Evolutionary conservation across 306 rosid species (phyloP).

Genomic region (Casuarina glauca): DNA sequence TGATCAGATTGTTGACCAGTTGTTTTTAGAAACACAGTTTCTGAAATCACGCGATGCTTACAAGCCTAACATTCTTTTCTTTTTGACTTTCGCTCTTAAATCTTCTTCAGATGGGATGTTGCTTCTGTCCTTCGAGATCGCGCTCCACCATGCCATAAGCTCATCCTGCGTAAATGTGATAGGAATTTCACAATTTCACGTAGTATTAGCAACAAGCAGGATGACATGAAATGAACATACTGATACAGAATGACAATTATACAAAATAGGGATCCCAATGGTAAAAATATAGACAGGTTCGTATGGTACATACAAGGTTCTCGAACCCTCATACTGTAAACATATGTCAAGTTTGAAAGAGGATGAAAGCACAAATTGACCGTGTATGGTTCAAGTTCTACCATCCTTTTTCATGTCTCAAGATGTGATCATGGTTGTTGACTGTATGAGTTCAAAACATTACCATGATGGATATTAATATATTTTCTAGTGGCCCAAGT

Average conservation of each 20-base stretch:
- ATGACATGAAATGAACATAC: too few relatives aligned
- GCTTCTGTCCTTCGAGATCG: conserved; percentile 42
- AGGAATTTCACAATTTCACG: conserved; percentile 17
- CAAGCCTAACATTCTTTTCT: conserved; percentile 59
- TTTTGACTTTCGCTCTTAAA: conserved; percentile 47
- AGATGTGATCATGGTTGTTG: not conserved
- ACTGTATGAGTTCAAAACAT: not conserved
- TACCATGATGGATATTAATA: not conserved
- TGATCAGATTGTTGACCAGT: not conserved
- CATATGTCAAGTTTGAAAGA: not conserved
- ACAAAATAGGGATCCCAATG: not conserved
- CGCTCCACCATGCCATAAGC: conserved; percentile 85
- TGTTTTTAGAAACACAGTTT: not conserved
- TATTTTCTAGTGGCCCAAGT: not conserved
- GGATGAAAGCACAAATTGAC: not conserved
- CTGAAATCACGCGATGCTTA: conserved; percentile 24
- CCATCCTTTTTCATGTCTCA: not conserved
- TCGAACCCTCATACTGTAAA: not conserved
- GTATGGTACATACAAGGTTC: not conserved
- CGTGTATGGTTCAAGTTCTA: not conserved
- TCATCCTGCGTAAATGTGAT: conserved; percentile 64
- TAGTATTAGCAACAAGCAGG: not conserved
- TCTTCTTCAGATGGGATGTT: conserved; percentile 59
- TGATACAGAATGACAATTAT: not conserved
- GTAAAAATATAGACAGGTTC: not conserved